phyloP scores from a whole-genome alignment of 257 asterid genomes.

The Jacaranda copaia region DNA sequence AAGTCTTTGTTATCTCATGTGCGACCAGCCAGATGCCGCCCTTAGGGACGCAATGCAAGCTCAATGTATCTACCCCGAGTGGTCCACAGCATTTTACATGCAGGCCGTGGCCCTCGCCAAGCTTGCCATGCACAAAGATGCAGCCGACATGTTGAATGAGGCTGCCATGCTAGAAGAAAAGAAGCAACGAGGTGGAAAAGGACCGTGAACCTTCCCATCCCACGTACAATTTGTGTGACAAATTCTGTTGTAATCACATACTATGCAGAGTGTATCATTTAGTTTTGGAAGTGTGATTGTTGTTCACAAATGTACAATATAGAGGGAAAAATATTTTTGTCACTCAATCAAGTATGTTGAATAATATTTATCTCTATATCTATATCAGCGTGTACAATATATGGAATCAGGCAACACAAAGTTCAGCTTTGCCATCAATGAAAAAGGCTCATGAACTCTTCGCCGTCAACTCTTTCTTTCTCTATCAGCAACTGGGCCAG shows the following conservation, averaged over 20 bases:
- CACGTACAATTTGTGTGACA: not conserved
- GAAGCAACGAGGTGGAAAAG: slow-evolving; percentile 69
- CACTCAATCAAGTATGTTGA: slow-evolving; percentile 36
- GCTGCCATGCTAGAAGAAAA: slow-evolving; percentile 87
- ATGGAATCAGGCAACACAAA: slow-evolving; percentile 58
- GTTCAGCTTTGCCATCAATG: slow-evolving; percentile 93
- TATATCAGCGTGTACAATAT: slow-evolving; percentile 32
- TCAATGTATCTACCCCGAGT: slow-evolving; percentile 85
- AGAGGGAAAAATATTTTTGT: slow-evolving; percentile 38
- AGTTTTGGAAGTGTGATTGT: slow-evolving; percentile 49
- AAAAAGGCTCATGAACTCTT: slow-evolving; percentile 97
- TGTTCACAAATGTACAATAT: slow-evolving; percentile 55
- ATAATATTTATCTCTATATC: slow-evolving; percentile 41
- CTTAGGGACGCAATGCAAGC: slow-evolving; percentile 99
- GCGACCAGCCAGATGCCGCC: slow-evolving; percentile 96
- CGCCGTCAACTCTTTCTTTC: slow-evolving; percentile 97
- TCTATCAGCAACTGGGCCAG: slow-evolving; percentile 87
- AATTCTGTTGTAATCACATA: slow-evolving; percentile 42
- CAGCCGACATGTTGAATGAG: slow-evolving; percentile 96
- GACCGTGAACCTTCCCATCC: slow-evolving; percentile 38
- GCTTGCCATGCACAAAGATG: slow-evolving; percentile 96
- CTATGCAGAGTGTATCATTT: slow-evolving; percentile 44
- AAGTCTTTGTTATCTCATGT: slow-evolving; percentile 92
- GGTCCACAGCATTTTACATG: slow-evolving; percentile 98
- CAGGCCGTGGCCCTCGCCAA: slow-evolving; percentile 97